Evolutionary conservation across 352 stramenopile genomes (phyloP).

Genomic region (Globisporangium ultimum): DNA sequence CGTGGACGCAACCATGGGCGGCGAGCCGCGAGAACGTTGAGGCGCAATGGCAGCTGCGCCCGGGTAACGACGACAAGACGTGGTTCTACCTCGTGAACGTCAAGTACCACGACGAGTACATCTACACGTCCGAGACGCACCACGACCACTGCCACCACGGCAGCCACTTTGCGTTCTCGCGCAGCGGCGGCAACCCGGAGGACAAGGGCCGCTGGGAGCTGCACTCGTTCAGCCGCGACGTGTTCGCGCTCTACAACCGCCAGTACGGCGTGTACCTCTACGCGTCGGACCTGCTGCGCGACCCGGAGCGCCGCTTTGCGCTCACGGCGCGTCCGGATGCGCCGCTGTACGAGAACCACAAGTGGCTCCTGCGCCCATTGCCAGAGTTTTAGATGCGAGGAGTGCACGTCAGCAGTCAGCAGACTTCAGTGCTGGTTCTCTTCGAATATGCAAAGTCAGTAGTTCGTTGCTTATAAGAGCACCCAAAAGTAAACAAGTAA

Average conservation of each 20-base stretch:
- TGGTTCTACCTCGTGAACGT: conserved; percentile 11
- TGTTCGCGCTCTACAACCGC: conserved; percentile 4
- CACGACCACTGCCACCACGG: neutral
- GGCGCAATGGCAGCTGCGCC: conserved; percentile 1
- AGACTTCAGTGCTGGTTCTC: no score
- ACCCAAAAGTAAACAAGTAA: no score
- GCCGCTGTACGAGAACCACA: conserved; percentile 2
- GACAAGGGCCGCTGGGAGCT: conserved; percentile 6
- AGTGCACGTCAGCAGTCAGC: no score
- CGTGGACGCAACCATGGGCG: neutral
- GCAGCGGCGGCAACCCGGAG: neutral
- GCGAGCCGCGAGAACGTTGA: neutral
- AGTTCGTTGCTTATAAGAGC: no score
- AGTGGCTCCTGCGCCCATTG: neutral
- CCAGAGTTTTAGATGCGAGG: no score
- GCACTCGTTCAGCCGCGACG: conserved; percentile 1
- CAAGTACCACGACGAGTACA: conserved; percentile 5
- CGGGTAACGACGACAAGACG: conserved; percentile 6
- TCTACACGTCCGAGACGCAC: neutral
- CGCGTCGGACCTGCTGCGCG: conserved; percentile 1
- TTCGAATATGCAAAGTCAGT: no score
- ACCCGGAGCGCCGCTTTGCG: neutral
- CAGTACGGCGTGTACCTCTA: conserved; percentile 2
- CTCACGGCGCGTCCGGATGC: neutral
- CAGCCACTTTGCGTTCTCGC: conserved; percentile 1